Base-by-base conservation (phyloP, 352 stramenopile genomes). In the Phytophthora boehmeriae region DNA sequence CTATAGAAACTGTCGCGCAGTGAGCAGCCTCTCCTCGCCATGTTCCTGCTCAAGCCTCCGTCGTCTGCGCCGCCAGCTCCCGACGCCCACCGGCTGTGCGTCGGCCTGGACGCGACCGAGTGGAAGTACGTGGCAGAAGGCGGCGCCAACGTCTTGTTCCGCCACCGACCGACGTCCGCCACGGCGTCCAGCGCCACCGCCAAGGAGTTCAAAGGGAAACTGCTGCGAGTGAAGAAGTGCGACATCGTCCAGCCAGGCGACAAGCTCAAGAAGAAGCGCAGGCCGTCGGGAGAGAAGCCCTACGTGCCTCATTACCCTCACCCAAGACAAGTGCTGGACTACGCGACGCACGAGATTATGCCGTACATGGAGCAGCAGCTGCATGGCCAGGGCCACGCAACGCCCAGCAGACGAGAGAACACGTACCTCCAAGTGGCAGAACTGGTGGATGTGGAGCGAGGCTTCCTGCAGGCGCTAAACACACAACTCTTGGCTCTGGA, bases 91-190 rank as follows among this genome's bases (percentile, higher is more conserved):
- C 60, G 59, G 14, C 51, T 76, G 11, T 67, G 52, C 17, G 56
- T 36, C 27, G 39, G 48, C 0, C 68, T 92, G 20, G 48, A 56
- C 8, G 80, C 78, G 10, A 60, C 58, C 41, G 86, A 96, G 59
- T 96, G 88, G 88, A 92, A 89, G 55, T 96, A 96, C 68, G 82
- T 95, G 41, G 84, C 83, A 6, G 88, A 96, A 50, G 88, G 88
- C 30, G 88, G 85, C 54, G 86, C 88, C 10, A 96, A 96, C 70
- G 82, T 96, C 32, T 63, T 94, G 10, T 93, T 93, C 61, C 85
- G 86, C 9, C 87, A 95, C 61, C 71, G 84, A 22, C 79, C 79
- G 34, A 32, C 47, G n/a, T 19, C 20, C 16, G 27, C 46, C 11
- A 19, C 58, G 1, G 48, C 58, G 11, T 63, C 54, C 10, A 66